Evolutionary conservation across 164 flowering plant species (phyloP).

Genomic region (Chloranthus sessilifolius): DNA sequence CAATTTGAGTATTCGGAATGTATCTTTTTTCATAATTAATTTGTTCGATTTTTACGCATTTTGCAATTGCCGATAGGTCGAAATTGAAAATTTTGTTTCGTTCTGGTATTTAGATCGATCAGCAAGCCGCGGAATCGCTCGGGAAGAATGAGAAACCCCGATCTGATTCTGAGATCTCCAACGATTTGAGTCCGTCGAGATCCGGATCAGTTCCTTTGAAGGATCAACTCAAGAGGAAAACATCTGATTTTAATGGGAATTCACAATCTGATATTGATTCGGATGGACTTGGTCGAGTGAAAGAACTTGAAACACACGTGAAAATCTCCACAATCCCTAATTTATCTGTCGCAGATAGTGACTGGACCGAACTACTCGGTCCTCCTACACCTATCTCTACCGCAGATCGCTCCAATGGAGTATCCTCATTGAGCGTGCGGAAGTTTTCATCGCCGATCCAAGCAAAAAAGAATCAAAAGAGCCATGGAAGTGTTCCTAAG

Average conservation of each 20-base stretch:
- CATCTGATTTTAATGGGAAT: conserved; percentile 21
- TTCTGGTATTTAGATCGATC: conserved; percentile 96
- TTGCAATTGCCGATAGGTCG: no score
- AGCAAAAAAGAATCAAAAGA: conserved; percentile 32
- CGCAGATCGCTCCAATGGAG: conserved; percentile 34
- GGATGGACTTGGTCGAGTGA: conserved; percentile 1
- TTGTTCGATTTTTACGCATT: no score
- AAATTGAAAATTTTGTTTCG: no score
- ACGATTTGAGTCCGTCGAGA: conserved; percentile 22
- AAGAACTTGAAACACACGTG: neutral
- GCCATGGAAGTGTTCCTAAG: conserved; percentile 15
- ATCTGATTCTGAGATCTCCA: conserved; percentile 22
- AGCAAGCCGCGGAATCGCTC: conserved; percentile 93
- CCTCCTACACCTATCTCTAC: conserved; percentile 24
- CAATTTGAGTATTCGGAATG: neutral
- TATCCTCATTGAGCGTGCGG: conserved; percentile 21
- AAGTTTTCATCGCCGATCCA: no score
- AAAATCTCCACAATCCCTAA: conserved; percentile 12
- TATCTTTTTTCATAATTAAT: conserved; percentile 7
- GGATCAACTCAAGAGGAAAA: conserved; percentile 82
- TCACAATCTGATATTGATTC: conserved; percentile 16
- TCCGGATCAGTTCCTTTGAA: conserved; percentile 47
- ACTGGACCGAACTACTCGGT: conserved; percentile 83
- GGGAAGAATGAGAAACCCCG: conserved; percentile 46
- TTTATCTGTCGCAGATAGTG: conserved; percentile 42